These are phyloP conservation scores for Arthrinium puccinioides DNA, from an alignment of 2,329 filamentous ascomycete genomes.

Conservation along the genomic window DNA sequence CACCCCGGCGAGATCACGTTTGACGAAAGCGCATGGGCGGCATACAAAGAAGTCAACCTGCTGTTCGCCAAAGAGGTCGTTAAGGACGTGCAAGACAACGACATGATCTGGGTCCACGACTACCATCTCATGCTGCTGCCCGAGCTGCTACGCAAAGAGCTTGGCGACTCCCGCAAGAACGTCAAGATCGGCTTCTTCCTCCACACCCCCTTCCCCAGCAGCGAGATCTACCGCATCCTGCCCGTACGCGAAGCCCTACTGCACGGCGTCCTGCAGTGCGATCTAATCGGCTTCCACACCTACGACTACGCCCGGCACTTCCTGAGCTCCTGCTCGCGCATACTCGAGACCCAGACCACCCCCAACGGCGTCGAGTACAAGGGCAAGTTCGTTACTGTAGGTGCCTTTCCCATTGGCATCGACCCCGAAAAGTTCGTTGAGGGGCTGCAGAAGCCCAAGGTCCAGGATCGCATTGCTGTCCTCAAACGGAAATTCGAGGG, in stretches of 20 bases:
- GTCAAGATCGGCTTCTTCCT: conserved; percentile 98
- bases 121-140: conserved; percentile 97
- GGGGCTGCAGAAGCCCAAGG: conserved; percentile 75
- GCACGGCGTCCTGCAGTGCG: conserved; percentile 82
- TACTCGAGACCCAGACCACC: conserved; percentile 74
- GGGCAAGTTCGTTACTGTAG: conserved; percentile 81
- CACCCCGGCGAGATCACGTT: conserved; percentile 98
- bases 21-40: conserved; percentile 88
- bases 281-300: conserved; percentile 95
- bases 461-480: conserved; percentile 79
- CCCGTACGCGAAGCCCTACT: conserved; percentile 88
- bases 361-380: conserved; percentile 91
- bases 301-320: conserved; percentile 99
- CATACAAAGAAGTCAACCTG: conserved; percentile 87
- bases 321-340: conserved; percentile 90
- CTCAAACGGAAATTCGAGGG: conserved; percentile 89
- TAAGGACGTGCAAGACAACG: conserved; percentile 83
- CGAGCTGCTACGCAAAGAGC: conserved; percentile 87
- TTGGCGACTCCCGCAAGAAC: conserved; percentile 74
- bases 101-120: conserved; percentile 97
- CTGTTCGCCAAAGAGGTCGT: conserved; percentile 85
- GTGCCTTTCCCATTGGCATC: conserved; percentile 95
- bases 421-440: conserved; percentile 95
- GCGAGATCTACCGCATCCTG: conserved; percentile 92
- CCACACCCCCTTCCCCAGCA: conserved; percentile 94